Percentiles rank a stretch among this genome's conserved stretches.
Evolutionary conservation across 352 stramenopile species (phyloP).

Genomic region (Blastocystis sp.): DNA sequence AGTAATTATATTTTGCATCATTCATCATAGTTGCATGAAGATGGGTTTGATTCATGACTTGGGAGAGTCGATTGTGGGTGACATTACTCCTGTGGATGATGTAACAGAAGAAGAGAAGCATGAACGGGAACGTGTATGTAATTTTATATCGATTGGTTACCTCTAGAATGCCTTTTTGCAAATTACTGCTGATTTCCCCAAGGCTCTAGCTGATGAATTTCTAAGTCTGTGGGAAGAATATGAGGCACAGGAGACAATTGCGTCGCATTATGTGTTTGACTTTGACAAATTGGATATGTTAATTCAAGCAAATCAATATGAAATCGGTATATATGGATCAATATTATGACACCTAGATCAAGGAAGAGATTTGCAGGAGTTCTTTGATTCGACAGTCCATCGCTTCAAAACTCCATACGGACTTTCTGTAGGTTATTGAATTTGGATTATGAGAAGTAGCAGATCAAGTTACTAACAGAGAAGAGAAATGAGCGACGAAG

Average conservation of each 20-base stretch:
- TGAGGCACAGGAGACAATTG: constrained; percentile 72
- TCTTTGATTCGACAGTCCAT: constrained; percentile 41
- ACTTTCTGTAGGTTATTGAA: background rate
- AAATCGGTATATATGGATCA: constrained; percentile 69
- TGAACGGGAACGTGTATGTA: constrained; percentile 72
- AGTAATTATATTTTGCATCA: background rate
- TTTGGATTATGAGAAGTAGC: background rate
- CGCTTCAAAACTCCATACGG: constrained; percentile 51
- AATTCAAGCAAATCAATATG: constrained; percentile 83
- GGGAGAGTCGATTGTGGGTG: constrained; percentile 81
- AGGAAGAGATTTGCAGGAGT: constrained; percentile 33
- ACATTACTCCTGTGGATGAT: constrained; percentile 82
- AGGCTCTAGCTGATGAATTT: constrained; percentile 67
- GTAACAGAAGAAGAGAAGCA: constrained; percentile 81
- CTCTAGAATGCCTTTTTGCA: constrained; percentile 65
- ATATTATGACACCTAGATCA: background rate
- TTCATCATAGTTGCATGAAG: constrained; percentile 69
- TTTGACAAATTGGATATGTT: constrained; percentile 92
- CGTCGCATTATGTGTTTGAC: constrained; percentile 82
- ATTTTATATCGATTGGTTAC: background rate
- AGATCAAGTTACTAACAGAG: background rate
- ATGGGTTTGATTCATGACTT: constrained; percentile 85
- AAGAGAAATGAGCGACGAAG: constrained; percentile 2
- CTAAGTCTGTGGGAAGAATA: constrained; percentile 75
- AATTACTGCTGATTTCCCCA: constrained; percentile 65